phyloP scores from a whole-genome alignment of 164 flowering plant genomes.

The Santalum album region DNA sequence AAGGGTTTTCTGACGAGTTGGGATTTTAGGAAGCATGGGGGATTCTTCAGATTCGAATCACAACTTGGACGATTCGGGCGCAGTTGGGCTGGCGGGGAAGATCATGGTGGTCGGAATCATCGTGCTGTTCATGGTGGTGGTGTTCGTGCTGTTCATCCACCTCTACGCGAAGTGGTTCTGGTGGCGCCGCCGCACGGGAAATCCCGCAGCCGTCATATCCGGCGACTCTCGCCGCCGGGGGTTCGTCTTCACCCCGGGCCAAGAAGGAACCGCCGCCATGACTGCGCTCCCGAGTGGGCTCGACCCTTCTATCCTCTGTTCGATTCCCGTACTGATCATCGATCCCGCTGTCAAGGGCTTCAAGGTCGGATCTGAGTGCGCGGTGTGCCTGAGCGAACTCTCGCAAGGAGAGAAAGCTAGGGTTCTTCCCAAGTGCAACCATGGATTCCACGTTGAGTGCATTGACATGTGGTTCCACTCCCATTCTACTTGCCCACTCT shows the following conservation, averaged over 20 bases:
- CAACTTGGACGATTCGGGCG: constrained; percentile 13
- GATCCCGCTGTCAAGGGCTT: not conserved
- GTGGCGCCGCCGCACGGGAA: constrained; percentile 28
- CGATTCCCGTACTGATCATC: constrained; percentile 39
- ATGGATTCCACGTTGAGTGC: constrained; percentile 74
- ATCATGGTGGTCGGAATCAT: constrained; percentile 52
- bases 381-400: constrained; percentile 63
- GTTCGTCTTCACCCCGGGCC: constrained; percentile 36
- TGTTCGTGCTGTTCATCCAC: constrained; percentile 59
- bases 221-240: constrained; percentile 35
- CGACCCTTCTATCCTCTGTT: constrained; percentile 38
- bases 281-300: constrained; percentile 32
- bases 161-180: constrained; percentile 69
- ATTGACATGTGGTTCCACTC: constrained; percentile 91
- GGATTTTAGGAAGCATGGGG: too few species aligned
- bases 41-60: too few species aligned
- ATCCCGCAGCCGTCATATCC: not conserved
- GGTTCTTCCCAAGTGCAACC: constrained; percentile 62
- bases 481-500: constrained; percentile 77
- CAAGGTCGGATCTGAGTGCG: constrained; percentile 61
- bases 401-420: constrained; percentile 53
- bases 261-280: constrained; percentile 12
- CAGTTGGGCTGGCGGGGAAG: constrained; percentile 36
- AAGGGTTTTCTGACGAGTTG: too few species aligned
- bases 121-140: constrained; percentile 45